Percentiles rank a stretch among this genome's conserved stretches.
These are phyloP conservation scores for Hyaloscypha finlandica DNA, from an alignment of 495 filamentous ascomycete genomes.

Conservation along the genomic window DNA sequence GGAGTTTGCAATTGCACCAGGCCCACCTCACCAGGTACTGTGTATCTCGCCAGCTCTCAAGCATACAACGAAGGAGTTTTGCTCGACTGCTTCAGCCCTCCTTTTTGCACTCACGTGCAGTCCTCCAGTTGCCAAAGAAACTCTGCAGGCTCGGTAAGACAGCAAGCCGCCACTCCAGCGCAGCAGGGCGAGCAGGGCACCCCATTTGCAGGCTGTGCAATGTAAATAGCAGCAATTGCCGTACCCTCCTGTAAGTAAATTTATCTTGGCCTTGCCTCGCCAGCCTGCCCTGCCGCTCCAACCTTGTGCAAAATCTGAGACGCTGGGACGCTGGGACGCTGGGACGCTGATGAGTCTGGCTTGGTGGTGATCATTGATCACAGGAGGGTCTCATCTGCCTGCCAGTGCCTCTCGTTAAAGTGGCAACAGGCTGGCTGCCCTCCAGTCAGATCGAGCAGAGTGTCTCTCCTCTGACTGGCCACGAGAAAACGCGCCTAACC, in stretches of 20 bases:
- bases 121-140: neutral
- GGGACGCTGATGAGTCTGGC: no score
- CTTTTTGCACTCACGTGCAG: neutral
- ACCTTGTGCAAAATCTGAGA: conserved; percentile 13
- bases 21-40: neutral
- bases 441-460: conserved; percentile 20
- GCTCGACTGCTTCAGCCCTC: neutral
- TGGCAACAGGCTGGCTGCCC: conserved; percentile 20
- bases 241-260: no score
- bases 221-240: conserved; percentile 17
- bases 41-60: neutral
- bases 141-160: neutral
- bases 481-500: conserved; percentile 26
- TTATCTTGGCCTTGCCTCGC: conserved; percentile 6
- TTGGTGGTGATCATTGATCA: neutral
- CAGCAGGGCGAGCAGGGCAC: conserved; percentile 2
- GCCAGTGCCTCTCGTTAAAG: no score
- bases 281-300: conserved; percentile 1
- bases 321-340: no score
- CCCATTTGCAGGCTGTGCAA: conserved; percentile 19
- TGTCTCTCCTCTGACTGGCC: conserved; percentile 25
- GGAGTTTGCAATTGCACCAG: neutral
- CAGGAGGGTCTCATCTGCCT: conserved; percentile 17
- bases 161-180: conserved; percentile 7
- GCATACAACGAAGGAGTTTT: neutral